Base-by-base conservation (phyloP, 768 basidiomycete species). In the Leccinum olivaceopallidum region DNA sequence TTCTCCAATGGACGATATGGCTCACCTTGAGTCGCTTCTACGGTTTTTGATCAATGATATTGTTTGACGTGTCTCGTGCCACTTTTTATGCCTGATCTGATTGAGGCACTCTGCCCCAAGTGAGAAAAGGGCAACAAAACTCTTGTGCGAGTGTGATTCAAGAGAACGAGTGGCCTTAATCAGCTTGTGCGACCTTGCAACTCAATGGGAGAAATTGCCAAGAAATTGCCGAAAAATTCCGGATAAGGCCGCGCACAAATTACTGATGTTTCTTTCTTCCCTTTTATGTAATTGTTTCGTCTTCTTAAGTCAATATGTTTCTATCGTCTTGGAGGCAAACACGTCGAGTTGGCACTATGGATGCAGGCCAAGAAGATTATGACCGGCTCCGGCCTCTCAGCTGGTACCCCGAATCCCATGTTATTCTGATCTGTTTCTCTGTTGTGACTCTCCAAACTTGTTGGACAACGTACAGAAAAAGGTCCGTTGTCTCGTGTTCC, bases 391-490 rank as follows among this genome's bases (percentile, higher is more conserved):
- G 97, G 58, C 97, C 97, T 62, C 86, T 99, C 73, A 93, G 90
- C 69, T 34, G 12, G 32, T 99, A 99, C 79, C 96, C 96, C 60
- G 96, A 98, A 80, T 95, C 94, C 20, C 95, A 99, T 75, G 95
- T 99, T 76, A 98, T 99, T 80, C 86, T 98, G 67, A 97, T 99
- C 78, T 98, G 96, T 77, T 99, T 97, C 76, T 95, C 97, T 50
- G 88, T 98, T 67, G 32, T 34, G 97, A 99, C 82, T 94, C 92
- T 56, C 95, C 95, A 36, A 95, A 98, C 76, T 98, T 95, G 55
- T 83, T 99, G 65, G 97, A 97, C 79, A 99, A 99, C 86, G 97
- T 99, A 34, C 95, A 98, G 82, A 97, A 99, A 82, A 98, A 98
- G 92, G 97, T 92, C 47, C 60, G 86, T 81, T 36, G 32, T 47